A percentile compares a stretch with the other conserved stretches of the same genome.
Conservation (phyloP, 768 basidiomycete genomes). For the Russula olivacea region DNA sequence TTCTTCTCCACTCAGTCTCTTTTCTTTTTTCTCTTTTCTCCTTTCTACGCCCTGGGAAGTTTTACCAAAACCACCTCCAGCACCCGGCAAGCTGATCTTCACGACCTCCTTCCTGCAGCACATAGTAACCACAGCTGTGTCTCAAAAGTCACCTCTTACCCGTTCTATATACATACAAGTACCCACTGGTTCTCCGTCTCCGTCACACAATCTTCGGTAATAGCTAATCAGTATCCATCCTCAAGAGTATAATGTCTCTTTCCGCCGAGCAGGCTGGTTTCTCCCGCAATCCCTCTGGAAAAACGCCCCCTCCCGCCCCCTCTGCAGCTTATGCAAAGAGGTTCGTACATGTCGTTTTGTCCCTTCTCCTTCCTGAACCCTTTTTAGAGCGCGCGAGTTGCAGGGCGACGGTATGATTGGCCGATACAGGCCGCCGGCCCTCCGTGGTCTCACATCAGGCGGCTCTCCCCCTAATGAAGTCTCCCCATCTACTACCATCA, state of each 20-base stretch:
- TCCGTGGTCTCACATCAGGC: constrained; percentile 59
- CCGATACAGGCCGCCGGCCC: constrained; percentile 77
- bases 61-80: constrained; percentile 26
- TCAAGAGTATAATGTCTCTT: constrained; percentile 83
- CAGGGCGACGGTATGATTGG: constrained; percentile 68
- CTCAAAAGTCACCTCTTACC: constrained; percentile 31
- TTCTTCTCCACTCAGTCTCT: constrained; percentile 7
- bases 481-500: constrained; percentile 46
- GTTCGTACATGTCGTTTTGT: constrained; percentile 36
- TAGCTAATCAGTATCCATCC: constrained; percentile 72
- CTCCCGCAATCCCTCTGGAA: constrained; percentile 80
- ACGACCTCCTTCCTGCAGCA: constrained; percentile 40
- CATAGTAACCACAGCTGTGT: constrained; percentile 38
- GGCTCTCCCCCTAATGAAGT: constrained; percentile 70
- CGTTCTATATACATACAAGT: constrained; percentile 31
- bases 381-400: constrained; percentile 72
- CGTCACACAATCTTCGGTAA: constrained; percentile 46
- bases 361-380: constrained; percentile 24
- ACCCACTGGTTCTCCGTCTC: constrained; percentile 14
- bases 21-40: constrained; percentile 16
- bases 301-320: constrained; percentile 85
- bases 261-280: constrained; percentile 79
- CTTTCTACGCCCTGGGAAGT: constrained; percentile 29
- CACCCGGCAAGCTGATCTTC: constrained; percentile 26
- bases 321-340: constrained; percentile 87